Evolutionary conservation across 352 stramenopile species (phyloP).

Genomic region (Phytophthora ramorum): DNA sequence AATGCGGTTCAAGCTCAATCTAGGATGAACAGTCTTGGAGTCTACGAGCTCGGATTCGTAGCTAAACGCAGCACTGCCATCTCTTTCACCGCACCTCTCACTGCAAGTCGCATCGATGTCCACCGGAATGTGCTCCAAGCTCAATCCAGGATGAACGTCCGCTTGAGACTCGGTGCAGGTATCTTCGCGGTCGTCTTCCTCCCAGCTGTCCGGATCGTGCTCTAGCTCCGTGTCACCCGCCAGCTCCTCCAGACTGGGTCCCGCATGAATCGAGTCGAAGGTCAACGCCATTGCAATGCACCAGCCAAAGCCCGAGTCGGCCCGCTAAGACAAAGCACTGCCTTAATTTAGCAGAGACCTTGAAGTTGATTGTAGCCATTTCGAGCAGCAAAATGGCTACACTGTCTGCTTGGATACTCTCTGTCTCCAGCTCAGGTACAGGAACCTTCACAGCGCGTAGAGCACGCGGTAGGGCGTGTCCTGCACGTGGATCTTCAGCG

Average conservation of each 20-base stretch:
- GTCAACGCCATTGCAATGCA: slow-evolving; percentile 9
- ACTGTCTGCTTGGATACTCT: background rate
- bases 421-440: slow-evolving; percentile 67
- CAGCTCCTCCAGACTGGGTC: slow-evolving; percentile 18
- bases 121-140: background rate
- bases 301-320: background rate
- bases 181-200: slow-evolving; percentile 12
- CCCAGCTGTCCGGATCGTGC: slow-evolving; percentile 23
- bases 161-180: slow-evolving; percentile 14
- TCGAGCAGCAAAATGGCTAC: slow-evolving; percentile 8
- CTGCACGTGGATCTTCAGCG: slow-evolving; percentile 83
- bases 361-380: slow-evolving; percentile 16
- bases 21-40: background rate
- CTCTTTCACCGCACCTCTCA: background rate
- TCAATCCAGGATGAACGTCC: background rate
- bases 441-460: slow-evolving; percentile 65
- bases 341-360: slow-evolving; percentile 16
- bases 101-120: background rate
- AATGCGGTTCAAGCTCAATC: background rate
- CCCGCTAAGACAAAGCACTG: background rate
- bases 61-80: background rate
- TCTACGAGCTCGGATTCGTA: background rate
- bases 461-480: slow-evolving; percentile 81
- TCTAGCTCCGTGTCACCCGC: background rate
- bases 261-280: background rate